A percentile compares a stretch with the other conserved stretches of the same genome.
phyloP scores from a whole-genome alignment of 495 filamentous ascomycete genomes.

The Neurospora africana region DNA sequence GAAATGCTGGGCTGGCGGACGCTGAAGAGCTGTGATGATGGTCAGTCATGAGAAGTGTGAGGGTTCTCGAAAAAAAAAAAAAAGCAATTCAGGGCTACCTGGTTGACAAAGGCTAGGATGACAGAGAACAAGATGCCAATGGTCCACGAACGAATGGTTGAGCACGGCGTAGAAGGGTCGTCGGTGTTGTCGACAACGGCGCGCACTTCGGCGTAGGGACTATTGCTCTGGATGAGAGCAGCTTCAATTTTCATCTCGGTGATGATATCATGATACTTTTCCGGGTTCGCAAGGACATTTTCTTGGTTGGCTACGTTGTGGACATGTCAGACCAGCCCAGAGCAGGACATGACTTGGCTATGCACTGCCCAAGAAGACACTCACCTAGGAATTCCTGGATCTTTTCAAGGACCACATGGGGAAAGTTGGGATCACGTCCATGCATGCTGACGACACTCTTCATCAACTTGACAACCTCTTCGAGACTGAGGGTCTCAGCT shows the following conservation, averaged over 20 bases:
- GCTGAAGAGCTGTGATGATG: constrained; percentile 20
- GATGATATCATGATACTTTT: constrained; percentile 25
- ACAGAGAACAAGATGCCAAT: constrained; percentile 29
- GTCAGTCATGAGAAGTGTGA: background rate
- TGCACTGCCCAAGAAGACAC: background rate
- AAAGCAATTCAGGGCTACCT: too few relatives aligned
- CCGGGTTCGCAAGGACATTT: constrained; percentile 23
- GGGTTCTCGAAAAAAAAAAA: background rate
- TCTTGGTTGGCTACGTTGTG: constrained; percentile 22
- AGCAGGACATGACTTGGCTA: background rate
- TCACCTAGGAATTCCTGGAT: constrained; percentile 18
- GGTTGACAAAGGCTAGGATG: constrained; percentile 31
- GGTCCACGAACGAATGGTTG: constrained; percentile 30
- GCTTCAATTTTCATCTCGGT: constrained; percentile 34
- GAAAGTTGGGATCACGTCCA: constrained; percentile 22
- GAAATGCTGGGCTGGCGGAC: constrained; percentile 29
- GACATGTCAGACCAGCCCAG: background rate
- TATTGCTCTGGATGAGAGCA: constrained; percentile 33
- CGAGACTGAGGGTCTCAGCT: constrained; percentile 16
- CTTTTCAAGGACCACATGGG: constrained; percentile 13
- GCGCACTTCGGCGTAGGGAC: constrained; percentile 40
- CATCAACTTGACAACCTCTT: constrained; percentile 17
- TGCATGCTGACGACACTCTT: constrained; percentile 17
- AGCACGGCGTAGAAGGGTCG: constrained; percentile 25
- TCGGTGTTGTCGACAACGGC: constrained; percentile 40